phyloP scores from a whole-genome alignment of 192 early-diverging fungal genomes.

The Kappamyces sp. region DNA sequence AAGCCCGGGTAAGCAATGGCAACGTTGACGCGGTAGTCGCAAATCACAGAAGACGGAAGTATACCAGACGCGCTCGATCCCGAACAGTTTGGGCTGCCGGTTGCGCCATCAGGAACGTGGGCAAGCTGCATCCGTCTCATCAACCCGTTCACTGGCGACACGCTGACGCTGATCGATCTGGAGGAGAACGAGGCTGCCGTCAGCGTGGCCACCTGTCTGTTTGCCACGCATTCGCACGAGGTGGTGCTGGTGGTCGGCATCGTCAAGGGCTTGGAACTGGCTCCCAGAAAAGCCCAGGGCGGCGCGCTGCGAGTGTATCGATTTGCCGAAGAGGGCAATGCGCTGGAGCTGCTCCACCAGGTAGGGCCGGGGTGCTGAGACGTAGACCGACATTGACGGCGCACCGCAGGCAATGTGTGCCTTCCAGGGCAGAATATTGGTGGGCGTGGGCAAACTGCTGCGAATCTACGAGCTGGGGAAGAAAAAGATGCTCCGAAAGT shows the following conservation, averaged over 20 bases:
- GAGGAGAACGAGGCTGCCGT: constrained; percentile 82
- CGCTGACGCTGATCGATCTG: constrained; percentile 64
- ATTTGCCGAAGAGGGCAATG: constrained; percentile 48
- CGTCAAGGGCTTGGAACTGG: constrained; percentile 58
- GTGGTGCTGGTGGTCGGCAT: constrained; percentile 80
- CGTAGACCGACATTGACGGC: constrained; percentile 73
- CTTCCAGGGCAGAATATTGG: constrained; percentile 85
- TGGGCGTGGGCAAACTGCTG: constrained; percentile 78
- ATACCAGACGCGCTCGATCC: constrained; percentile 55
- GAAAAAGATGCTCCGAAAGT: constrained; percentile 82
- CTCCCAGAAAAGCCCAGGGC: constrained; percentile 49
- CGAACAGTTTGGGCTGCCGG: constrained; percentile 75
- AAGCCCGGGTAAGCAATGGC: constrained; percentile 33
- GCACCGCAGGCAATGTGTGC: constrained; percentile 72
- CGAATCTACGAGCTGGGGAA: constrained; percentile 91
- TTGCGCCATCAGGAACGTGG: constrained; percentile 70
- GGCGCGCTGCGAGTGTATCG: constrained; percentile 43
- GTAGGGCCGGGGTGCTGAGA: background rate
- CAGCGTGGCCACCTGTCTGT: constrained; percentile 26
- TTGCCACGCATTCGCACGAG: constrained; percentile 32
- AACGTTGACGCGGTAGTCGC: background rate
- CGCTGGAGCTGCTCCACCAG: constrained; percentile 63
- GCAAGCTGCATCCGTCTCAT: constrained; percentile 77
- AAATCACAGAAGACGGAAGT: constrained; percentile 46
- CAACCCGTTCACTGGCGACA: constrained; percentile 69